Percentiles rank a stretch among this genome's conserved stretches.
phyloP scores from a whole-genome alignment of 352 stramenopile species.

The Phytophthora brassicae region DNA sequence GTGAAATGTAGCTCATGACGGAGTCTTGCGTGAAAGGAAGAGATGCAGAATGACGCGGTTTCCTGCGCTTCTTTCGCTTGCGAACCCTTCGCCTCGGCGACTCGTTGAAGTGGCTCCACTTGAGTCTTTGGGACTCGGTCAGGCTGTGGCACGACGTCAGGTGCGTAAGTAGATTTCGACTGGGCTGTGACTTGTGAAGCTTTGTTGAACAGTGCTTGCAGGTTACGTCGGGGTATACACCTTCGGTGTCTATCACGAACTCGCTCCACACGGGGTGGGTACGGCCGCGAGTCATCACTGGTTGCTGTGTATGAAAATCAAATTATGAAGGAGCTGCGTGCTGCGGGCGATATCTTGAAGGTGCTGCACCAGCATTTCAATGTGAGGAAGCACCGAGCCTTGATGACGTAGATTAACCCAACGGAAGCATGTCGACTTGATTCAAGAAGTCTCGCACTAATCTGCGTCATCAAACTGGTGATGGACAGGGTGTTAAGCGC shows the following conservation, averaged over 20 bases:
- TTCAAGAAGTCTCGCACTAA: no score
- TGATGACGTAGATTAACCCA: no score
- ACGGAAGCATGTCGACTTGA: no score
- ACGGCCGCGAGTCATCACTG: background rate
- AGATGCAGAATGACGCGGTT: background rate
- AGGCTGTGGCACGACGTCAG: background rate
- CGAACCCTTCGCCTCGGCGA: background rate
- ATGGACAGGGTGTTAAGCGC: no score
- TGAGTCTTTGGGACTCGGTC: background rate
- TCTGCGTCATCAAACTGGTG: no score
- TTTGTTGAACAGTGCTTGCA: background rate
- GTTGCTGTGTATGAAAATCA: no score
- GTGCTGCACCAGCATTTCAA: no score
- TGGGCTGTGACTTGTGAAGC: slow-evolving; percentile 4
- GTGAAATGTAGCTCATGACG: background rate
- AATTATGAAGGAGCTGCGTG: no score
- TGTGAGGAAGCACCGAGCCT: no score
- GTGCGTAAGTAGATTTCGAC: slow-evolving; percentile 1
- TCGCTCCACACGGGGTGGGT: background rate
- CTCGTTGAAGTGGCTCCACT: slow-evolving; percentile 6
- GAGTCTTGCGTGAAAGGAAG: background rate
- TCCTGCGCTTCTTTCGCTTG: background rate
- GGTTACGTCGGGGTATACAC: background rate
- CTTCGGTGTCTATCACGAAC: background rate
- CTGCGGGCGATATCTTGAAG: no score